These are phyloP conservation scores for Cucurbita maxima DNA, from an alignment of 306 rosid species.

Conservation along the genomic window DNA sequence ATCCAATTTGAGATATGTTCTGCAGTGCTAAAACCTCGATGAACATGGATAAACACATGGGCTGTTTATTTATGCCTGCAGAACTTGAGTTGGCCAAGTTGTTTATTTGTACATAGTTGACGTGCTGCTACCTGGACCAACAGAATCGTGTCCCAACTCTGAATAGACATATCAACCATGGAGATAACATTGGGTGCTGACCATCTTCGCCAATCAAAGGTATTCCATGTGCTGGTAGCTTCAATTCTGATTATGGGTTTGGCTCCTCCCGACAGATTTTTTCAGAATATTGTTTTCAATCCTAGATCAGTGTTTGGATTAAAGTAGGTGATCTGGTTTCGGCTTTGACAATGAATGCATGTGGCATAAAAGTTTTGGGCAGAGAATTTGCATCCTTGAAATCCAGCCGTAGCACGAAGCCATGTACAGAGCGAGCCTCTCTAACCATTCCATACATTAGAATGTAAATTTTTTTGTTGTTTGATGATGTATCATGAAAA, in stretches of 20 bases:
- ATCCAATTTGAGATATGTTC: constrained; percentile 9
- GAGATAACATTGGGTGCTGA: neutral
- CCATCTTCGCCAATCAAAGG: neutral
- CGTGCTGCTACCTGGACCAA: neutral
- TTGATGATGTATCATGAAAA: constrained; percentile 41
- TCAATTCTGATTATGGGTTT: neutral
- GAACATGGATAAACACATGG: neutral
- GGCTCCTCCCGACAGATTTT: neutral
- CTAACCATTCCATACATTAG: constrained; percentile 37
- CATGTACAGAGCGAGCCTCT: constrained; percentile 65
- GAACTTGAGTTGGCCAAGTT: neutral
- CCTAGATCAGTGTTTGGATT: neutral
- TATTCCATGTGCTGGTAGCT: constrained; percentile 1
- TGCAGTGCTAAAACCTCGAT: neutral
- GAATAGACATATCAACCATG: neutral
- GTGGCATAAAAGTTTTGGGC: constrained; percentile 14
- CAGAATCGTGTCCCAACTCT: neutral
- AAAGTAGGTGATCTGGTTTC: constrained; percentile 5
- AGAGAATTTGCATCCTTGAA: constrained; percentile 25
- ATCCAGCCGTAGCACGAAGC: constrained; percentile 20
- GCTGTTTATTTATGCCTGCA: neutral
- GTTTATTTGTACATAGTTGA: constrained; percentile 1
- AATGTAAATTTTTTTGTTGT: constrained; percentile 25
- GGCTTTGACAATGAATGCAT: constrained; percentile 6
- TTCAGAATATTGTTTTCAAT: neutral